Evolutionary conservation across 768 basidiomycete genomes (phyloP), one percentile per base, ranked within the genome.

Genomic region (Tremella mesenterica): DNA sequence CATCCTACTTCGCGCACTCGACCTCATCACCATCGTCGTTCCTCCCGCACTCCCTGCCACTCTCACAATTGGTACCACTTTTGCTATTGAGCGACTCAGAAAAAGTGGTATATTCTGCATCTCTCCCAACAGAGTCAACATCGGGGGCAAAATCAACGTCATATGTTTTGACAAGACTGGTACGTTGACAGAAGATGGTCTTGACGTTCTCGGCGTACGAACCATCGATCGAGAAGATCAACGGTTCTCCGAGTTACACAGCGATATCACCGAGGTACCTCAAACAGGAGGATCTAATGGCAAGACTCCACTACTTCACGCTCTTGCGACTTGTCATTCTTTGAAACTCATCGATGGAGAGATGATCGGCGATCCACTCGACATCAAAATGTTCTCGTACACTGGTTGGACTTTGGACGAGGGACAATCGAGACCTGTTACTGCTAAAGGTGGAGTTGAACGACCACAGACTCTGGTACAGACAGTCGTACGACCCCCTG

Each of bases 131-230:
- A 78, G 95, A 44, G 86, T 99, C 64, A 99, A 99, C 64, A 81
- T 99, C 43, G 88, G 83, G 1, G 95, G 95, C 9, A 92, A 95
- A 75, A 78, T 97, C 75, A 96, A 97, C 60, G 85, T 97, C 9
- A 90, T 90, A 64, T 96, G 92, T 69, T 99, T 99, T 65, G 95
- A 99, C 77, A 99, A 99, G 76, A 99, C 95, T 1, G 95, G 95
- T 7, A 99, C 95, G 8, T 79, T 99, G 21, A 99, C 95, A 1
- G 95, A 99, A 73, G 95, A 99, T 59, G 95, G 93, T 0, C 78
- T 99, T 45, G 95, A 99, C 69, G 90, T 99, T 41, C 83, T 99
- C 43, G 95, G 95, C 14, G 85, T 95, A 16, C 85, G 93, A 41
- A 82, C 82, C 5, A 80, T 88, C 38, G 91, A 93, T 54, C 82